Conservation (phyloP, 2,329 filamentous ascomycete genomes). For the Hirsutella thompsonii region DNA sequence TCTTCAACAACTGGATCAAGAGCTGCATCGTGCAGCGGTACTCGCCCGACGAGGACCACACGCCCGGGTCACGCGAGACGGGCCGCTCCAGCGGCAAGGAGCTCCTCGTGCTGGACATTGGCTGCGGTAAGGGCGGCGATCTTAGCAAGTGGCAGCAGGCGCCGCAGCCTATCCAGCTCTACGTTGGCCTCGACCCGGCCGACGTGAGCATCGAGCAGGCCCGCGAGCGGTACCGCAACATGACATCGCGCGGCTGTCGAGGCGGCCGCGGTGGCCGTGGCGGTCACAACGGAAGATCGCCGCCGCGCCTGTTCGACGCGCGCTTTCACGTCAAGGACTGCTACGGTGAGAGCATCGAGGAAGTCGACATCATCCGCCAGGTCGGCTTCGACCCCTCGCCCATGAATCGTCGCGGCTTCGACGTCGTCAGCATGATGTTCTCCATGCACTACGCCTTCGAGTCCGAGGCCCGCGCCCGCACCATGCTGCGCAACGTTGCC, state of each 20-base stretch:
- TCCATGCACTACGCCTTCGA: conserved; percentile 99
- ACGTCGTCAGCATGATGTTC: conserved; percentile 98
- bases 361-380: conserved; percentile 68
- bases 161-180: conserved; percentile 80
- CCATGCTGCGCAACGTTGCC: conserved; percentile 88
- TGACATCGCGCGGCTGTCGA: conserved; percentile 48
- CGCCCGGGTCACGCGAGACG: conserved; percentile 43
- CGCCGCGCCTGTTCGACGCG: conserved; percentile 59
- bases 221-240: conserved; percentile 64
- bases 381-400: conserved; percentile 76
- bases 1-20: conserved; percentile 99
- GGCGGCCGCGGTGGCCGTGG: conserved; percentile 32
- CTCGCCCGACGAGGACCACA: conserved; percentile 64
- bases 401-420: conserved; percentile 70
- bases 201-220: conserved; percentile 89
- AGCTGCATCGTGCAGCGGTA: conserved; percentile 96
- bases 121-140: conserved; percentile 94
- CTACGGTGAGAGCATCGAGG: conserved; percentile 71
- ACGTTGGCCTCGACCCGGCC: conserved; percentile 88
- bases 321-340: conserved; percentile 89
- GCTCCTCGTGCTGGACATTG: conserved; percentile 80
- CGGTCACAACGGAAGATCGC: conserved; percentile 32
- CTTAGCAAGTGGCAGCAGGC: conserved; percentile 92
- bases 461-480: conserved; percentile 74
- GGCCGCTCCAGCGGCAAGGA: conserved; percentile 40